These are phyloP conservation scores for Gautieria morchelliformis DNA, from an alignment of 768 basidiomycete genomes.

Conservation along the genomic window DNA sequence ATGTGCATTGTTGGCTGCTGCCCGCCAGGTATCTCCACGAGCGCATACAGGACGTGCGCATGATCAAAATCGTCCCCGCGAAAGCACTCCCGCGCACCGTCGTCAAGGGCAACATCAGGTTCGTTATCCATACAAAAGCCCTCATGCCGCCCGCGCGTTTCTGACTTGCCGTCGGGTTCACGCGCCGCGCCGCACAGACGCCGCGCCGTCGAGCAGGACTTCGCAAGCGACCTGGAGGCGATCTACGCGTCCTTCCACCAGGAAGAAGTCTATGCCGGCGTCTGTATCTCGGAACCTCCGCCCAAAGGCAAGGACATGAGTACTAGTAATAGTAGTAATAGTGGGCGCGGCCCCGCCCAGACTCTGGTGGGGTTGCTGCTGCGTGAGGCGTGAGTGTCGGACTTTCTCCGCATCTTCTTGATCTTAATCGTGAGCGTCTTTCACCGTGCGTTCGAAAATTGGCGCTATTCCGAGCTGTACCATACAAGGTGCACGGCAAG, in stretches of 20 bases:
- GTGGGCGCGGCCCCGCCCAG: not conserved
- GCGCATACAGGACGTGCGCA: conserved; percentile 15
- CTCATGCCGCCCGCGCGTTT: not conserved
- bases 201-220: conserved; percentile 5
- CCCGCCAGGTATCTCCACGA: conserved; percentile 17
- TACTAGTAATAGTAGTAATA: too few species aligned
- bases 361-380: not conserved
- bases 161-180: not conserved
- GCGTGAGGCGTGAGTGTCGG: not conserved
- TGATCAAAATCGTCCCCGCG: conserved; percentile 15
- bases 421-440: too few species aligned
- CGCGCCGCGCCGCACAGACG: not conserved
- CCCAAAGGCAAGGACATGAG: not conserved
- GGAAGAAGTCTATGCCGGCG: not conserved
- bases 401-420: too few species aligned
- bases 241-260: conserved; percentile 2
- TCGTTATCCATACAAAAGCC: too few species aligned
- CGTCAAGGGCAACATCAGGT: conserved; percentile 11
- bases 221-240: conserved; percentile 1
- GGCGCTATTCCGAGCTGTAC: too few species aligned
- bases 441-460: too few species aligned
- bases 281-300: not conserved
- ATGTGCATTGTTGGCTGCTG: too few species aligned
- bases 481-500: too few species aligned
- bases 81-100: conserved; percentile 11